Percentiles rank a stretch among this genome's conserved stretches.
Conservation (phyloP, 2,329 filamentous ascomycete genomes). For the Hypoxylon sp. region DNA sequence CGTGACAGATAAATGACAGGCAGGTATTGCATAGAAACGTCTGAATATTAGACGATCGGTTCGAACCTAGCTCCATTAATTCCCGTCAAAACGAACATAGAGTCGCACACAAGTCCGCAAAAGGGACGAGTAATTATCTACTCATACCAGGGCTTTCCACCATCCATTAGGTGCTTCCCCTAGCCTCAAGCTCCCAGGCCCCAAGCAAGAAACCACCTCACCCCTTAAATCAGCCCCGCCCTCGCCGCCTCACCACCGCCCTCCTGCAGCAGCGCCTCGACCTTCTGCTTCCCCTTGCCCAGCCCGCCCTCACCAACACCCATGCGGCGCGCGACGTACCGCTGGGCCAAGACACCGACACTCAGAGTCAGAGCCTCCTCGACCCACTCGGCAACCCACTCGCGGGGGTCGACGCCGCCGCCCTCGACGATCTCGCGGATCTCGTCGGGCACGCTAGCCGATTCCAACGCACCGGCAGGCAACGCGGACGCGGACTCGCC, state of each 20-base stretch:
- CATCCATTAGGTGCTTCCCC: background rate
- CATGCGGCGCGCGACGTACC: conserved; percentile 95
- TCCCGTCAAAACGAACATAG: background rate
- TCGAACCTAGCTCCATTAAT: background rate
- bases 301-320: conserved; percentile 86
- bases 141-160: background rate
- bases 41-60: background rate
- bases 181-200: background rate
- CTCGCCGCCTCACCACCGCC: conserved; percentile 70
- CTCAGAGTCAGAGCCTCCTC: conserved; percentile 85
- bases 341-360: conserved; percentile 88
- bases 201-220: background rate
- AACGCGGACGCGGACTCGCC: conserved; percentile 43
- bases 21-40: background rate
- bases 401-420: conserved; percentile 85
- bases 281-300: conserved; percentile 70
- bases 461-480: conserved; percentile 46
- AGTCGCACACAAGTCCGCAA: background rate
- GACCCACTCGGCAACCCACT: conserved; percentile 98
- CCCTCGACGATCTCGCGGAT: conserved; percentile 85
- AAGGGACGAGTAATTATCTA: background rate
- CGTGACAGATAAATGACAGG: background rate
- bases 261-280: conserved; percentile 67
- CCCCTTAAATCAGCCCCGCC: conserved; percentile 65
- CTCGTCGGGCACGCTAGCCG: conserved; percentile 75